Evolutionary conservation across 1,284 basidiomycete species (phyloP).

Genomic region (Singerocomus inundabilis): DNA sequence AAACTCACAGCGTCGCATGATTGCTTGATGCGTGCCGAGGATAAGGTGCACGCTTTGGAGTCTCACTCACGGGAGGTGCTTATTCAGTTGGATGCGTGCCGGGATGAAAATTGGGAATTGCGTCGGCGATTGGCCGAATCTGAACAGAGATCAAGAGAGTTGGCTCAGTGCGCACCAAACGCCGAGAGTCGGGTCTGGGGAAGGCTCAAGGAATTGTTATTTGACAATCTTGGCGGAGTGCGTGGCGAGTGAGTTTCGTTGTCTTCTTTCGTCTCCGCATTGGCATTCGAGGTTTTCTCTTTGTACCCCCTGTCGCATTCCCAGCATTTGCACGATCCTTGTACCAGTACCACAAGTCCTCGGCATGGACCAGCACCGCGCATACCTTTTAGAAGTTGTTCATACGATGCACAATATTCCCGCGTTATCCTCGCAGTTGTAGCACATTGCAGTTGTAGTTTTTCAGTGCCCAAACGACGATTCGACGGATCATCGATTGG

Average conservation of each 20-base stretch:
- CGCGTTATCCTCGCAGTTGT: conserved; percentile 22
- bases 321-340: conserved; percentile 25
- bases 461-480: conserved; percentile 11
- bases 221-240: conserved; percentile 26
- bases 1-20: conserved; percentile 18
- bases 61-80: conserved; percentile 20
- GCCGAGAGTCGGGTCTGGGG: conserved; percentile 29
- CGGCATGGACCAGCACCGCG: conserved; percentile 24
- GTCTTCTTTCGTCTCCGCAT: conserved; percentile 8
- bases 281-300: conserved; percentile 9
- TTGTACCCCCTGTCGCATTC: conserved; percentile 22
- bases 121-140: conserved; percentile 24
- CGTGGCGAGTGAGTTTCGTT: conserved; percentile 21
- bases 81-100: conserved; percentile 17
- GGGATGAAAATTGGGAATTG: conserved; percentile 23
- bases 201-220: conserved; percentile 31
- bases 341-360: conserved; percentile 19
- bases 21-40: conserved; percentile 17
- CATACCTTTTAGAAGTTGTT: conserved; percentile 23
- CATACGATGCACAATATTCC: conserved; percentile 16
- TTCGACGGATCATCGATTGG: conserved; percentile 1
- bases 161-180: conserved; percentile 13
- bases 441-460: conserved; percentile 20
- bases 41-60: conserved; percentile 18
- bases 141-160: conserved; percentile 24